phyloP scores from a whole-genome alignment of 345 rosid genomes.

The Fremontodendron californicum region DNA sequence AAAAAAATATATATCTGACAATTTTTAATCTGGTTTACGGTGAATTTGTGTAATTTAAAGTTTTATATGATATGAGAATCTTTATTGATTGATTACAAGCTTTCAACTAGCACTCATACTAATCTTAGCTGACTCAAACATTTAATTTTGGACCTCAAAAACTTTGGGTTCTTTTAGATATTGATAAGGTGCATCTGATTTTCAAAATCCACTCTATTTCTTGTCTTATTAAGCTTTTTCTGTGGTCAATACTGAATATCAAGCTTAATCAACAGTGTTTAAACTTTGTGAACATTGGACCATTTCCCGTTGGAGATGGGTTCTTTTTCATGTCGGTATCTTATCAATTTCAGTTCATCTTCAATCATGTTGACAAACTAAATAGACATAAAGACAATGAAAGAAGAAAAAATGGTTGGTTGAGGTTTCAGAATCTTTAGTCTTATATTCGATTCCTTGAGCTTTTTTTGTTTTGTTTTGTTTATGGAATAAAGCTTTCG shows the following conservation, averaged over 20 bases:
- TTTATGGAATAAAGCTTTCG: background rate
- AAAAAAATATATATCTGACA: too few relatives aligned
- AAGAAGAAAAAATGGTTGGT: background rate
- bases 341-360: background rate
- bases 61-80: too few relatives aligned
- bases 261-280: background rate
- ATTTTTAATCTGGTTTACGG: too few relatives aligned
- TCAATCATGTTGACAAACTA: background rate
- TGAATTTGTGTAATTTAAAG: too few relatives aligned
- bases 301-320: background rate
- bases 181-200: background rate
- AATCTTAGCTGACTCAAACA: too few relatives aligned
- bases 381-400: background rate
- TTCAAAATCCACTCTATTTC: background rate
- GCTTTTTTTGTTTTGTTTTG: background rate
- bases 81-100: too few relatives aligned
- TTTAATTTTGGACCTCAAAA: too few relatives aligned
- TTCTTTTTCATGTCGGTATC: background rate
- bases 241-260: background rate
- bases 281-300: constrained; percentile 13
- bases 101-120: too few relatives aligned
- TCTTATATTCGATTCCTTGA: background rate
- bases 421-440: background rate
- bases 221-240: background rate
- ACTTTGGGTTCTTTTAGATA: too few relatives aligned